A percentile compares a stretch with the other conserved stretches of the same genome.
These are phyloP conservation scores for Phytophthora pseudosyringae DNA, from an alignment of 352 stramenopile genomes.

Conservation along the genomic window DNA sequence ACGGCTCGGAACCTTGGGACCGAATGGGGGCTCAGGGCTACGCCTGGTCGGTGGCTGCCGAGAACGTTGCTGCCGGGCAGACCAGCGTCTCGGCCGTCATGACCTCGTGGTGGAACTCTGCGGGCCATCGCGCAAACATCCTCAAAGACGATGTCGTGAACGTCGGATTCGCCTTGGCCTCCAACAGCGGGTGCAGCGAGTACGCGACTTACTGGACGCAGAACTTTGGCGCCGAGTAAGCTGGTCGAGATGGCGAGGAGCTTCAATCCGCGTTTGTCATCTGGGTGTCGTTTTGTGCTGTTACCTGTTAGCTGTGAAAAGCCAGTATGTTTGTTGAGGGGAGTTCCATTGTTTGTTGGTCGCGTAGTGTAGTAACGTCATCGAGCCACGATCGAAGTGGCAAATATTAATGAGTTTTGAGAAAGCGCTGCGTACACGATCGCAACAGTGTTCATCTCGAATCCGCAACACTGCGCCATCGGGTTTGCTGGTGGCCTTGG, in stretches of 20 bases:
- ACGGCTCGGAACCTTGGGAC: constrained; percentile 46
- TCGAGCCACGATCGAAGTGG: constrained; percentile 26
- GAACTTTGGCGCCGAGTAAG: constrained; percentile 45
- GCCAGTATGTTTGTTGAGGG: constrained; percentile 9
- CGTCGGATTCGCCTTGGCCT: constrained; percentile 39
- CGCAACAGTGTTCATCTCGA: constrained; percentile 3
- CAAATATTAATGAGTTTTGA: constrained; percentile 18
- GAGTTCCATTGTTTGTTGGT: constrained; percentile 11
- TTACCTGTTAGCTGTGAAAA: constrained; percentile 16
- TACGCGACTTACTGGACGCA: constrained; percentile 68
- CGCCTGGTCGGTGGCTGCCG: constrained; percentile 43
- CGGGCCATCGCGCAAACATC: constrained; percentile 55
- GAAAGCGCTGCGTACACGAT: constrained; percentile 10
- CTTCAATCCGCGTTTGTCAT: constrained; percentile 9
- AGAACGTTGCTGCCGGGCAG: constrained; percentile 67
- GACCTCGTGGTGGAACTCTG: constrained; percentile 63
- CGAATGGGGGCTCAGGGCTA: constrained; percentile 49
- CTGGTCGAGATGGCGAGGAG: neutral
- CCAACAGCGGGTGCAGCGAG: constrained; percentile 39
- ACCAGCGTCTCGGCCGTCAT: constrained; percentile 47
- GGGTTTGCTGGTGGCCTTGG: neutral
- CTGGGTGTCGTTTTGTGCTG: constrained; percentile 17
- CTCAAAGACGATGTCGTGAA: constrained; percentile 48
- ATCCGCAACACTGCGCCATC: neutral
- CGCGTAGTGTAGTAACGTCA: constrained; percentile 5